Evolutionary conservation across 2,329 filamentous ascomycete species (phyloP), one percentile per base, ranked within the genome.

Genomic region (Talaromyces sp.): DNA sequence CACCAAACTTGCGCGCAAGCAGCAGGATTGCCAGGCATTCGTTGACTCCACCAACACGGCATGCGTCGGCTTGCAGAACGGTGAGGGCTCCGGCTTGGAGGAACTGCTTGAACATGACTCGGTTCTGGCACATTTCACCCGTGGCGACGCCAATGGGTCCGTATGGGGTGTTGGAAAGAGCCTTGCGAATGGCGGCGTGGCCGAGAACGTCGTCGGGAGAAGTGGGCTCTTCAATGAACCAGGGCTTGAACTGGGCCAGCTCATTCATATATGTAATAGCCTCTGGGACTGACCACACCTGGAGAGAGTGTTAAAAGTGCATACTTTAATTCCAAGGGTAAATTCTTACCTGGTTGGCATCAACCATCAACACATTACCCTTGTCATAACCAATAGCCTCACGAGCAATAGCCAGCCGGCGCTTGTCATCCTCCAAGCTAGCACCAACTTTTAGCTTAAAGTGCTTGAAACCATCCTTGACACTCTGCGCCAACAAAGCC

Each of bases 161-260:
- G 64, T 77, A 63, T 7, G 74, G 73, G 10, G 73, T 77, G 61
- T 75, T 68, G 38, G 83, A 83, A 11, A 96, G 85, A 3, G 91
- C 91, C 63, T 93, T 88, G 56, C 90, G 86, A 68, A 96, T 87
- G 3, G 90, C 88, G 71, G 89, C 90, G 82, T 96, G 92, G 61
- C 92, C 92, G 59, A 94, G 86, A 61, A 96, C 87, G 73, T 96
- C 92, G 70, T 96, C 92, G 12, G 92, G 92, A 24, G 87, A 91
- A 14, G 92, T 96, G 2, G 92, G 92, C 81, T 96, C 92, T 79
- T 96, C 92, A 71, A 96, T 96, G 79, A 96, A 96, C 89, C 91
- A 94, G 29, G 73, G 73, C 64, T 89, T 89, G 80, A 92, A 96
- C 68, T 92, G 87, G 60, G 84, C 84, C 53, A 96, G 85, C 70